A percentile compares a stretch with the other conserved stretches of the same genome.
Conservation (phyloP, 2,329 filamentous ascomycete genomes). For the Colletotrichum tofieldiae region DNA sequence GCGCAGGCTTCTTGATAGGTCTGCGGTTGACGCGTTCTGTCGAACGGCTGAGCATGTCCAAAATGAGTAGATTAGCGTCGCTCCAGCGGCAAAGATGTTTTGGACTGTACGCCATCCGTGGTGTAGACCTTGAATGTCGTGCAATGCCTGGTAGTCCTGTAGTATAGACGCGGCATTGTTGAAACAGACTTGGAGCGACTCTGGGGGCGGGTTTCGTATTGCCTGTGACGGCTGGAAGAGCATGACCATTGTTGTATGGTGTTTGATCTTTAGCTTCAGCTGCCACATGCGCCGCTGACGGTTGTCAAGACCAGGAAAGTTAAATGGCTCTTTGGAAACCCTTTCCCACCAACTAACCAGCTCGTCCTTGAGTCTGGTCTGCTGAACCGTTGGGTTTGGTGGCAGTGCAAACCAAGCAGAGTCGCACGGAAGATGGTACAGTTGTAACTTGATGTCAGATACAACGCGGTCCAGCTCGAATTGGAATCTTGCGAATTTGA, state of each 20-base stretch:
- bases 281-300: conserved; percentile 44
- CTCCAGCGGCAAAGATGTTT: conserved; percentile 55
- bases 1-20: conserved; percentile 46
- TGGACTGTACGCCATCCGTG: conserved; percentile 56
- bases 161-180: conserved; percentile 47
- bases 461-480: conserved; percentile 48
- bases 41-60: conserved; percentile 52
- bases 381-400: conserved; percentile 23
- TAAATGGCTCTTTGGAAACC: conserved; percentile 24
- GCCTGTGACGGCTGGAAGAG: conserved; percentile 56
- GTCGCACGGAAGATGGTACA: conserved; percentile 46
- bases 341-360: conserved; percentile 40
- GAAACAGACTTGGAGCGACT: conserved; percentile 51
- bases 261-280: conserved; percentile 52
- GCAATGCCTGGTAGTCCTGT: conserved; percentile 51
- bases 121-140: conserved; percentile 50
- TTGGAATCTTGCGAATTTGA: conserved; percentile 47
- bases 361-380: conserved; percentile 41
- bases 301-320: conserved; percentile 26
- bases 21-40: conserved; percentile 41
- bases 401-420: conserved; percentile 42
- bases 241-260: conserved; percentile 52
- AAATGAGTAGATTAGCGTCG: conserved; percentile 56
- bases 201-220: conserved; percentile 49
- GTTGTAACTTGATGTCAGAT: conserved; percentile 47